Evolutionary conservation across 2,329 filamentous ascomycete genomes (phyloP), one percentile per base, ranked within the genome.

Genomic region (Aspergillus felis): DNA sequence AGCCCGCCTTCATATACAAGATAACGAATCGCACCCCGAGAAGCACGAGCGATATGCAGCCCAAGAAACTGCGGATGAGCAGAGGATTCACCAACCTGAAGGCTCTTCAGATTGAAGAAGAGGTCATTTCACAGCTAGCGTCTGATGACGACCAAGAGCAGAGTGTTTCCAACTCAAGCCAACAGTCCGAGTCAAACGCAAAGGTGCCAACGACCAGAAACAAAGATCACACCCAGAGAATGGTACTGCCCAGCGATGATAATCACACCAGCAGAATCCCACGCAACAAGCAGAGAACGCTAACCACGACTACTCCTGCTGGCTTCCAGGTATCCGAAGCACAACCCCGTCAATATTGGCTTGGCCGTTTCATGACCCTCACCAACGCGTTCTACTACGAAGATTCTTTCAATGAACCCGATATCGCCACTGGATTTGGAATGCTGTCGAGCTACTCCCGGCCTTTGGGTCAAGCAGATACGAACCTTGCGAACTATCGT

Each of bases 361-460:
- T 72, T 1, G 71, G 71, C 8, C 64, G 71, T 20, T 65, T 76
- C 56, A 52, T 67, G 35, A 68, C 69, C 20, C 59, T 71, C 48
- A 61, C 65, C 48, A 68, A 74, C 50, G 64, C 66, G 38, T 64
- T 72, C 60, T 67, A 69, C 41, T 67, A 70, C 50, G 68, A 70
- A 52, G 71, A 71, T 46, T 68, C 68, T 6, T 73, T 73, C 57
- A 55, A 64, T 44, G 57, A 65, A 49, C 67, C 69, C 20, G 68
- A 71, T 54, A 61, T 63, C 20, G 54, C 62, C 14, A 69, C 69
- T 1, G 66, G 64, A 0, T 67, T 68, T 53, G 60, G 63, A 25
- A 66, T 66, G 61, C 54, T 63, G n/a, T 62, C 67, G 24, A 64
- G 57, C 49, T 58, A 61, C 49, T 62, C 61, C 24, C 55, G 64